phyloP scores from a whole-genome alignment of 1,139 yeast species.

The Geotrichum reessii region DNA sequence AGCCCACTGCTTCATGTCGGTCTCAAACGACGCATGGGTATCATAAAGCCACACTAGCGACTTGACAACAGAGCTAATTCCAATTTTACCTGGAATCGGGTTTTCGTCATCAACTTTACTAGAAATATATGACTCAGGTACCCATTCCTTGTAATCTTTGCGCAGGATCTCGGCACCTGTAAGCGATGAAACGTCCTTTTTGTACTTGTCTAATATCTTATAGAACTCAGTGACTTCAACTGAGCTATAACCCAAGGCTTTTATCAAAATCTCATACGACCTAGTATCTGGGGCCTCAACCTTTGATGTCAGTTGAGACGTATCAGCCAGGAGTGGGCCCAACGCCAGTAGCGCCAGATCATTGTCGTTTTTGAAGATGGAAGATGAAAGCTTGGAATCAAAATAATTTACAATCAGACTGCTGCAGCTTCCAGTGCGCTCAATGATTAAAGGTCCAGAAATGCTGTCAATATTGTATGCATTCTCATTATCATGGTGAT shows the following conservation, averaged over 20 bases:
- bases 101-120: constrained; percentile 14
- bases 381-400: constrained; percentile 31
- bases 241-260: constrained; percentile 1
- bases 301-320: constrained; percentile 56
- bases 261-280: constrained; percentile 41
- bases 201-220: constrained; percentile 45
- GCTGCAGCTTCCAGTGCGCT: constrained; percentile 70
- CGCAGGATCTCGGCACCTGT: constrained; percentile 55
- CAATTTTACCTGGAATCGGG: constrained; percentile 40
- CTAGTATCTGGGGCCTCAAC: constrained; percentile 50
- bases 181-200: constrained; percentile 59
- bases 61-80: constrained; percentile 71
- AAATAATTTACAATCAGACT: constrained; percentile 65
- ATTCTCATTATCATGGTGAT: constrained; percentile 79
- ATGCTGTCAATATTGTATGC: constrained; percentile 35
- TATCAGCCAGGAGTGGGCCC: constrained; percentile 70
- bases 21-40: constrained; percentile 38
- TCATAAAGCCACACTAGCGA: constrained; percentile 53
- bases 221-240: constrained; percentile 9
- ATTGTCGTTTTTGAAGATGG: constrained; percentile 21
- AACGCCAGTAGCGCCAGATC: constrained; percentile 49
- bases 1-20: constrained; percentile 40
- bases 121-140: constrained; percentile 37
- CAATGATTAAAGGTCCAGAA: constrained; percentile 54
- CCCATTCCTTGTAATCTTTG: constrained; percentile 79